These are phyloP conservation scores for Erythrophleum ivorense DNA, from an alignment of 331 rosid genomes.

Conservation along the genomic window DNA sequence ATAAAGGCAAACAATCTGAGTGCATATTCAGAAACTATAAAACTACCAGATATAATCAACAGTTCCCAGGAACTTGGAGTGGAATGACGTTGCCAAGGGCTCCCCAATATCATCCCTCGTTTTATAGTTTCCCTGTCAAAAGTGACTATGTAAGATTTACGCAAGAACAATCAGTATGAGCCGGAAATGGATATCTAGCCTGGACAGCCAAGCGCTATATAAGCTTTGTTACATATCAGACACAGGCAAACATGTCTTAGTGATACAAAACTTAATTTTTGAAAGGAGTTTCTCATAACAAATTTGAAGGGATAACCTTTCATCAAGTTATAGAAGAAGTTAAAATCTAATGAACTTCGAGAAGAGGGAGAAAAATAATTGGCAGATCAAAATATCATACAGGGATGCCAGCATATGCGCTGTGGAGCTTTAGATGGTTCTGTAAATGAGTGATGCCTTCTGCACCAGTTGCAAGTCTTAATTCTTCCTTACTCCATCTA, in stretches of 20 bases:
- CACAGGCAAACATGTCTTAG: slow-evolving; percentile 28
- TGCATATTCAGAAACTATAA: slow-evolving; percentile 19
- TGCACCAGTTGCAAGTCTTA: slow-evolving; percentile 76
- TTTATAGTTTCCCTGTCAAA: slow-evolving; percentile 67
- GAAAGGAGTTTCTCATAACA: slow-evolving; percentile 3
- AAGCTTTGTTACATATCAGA: slow-evolving; percentile 14
- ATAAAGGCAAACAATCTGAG: slow-evolving; percentile 20
- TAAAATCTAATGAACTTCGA: slow-evolving; percentile 24
- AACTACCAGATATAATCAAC: slow-evolving; percentile 95
- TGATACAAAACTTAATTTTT: neutral
- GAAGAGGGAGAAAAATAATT: neutral
- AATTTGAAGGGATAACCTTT: slow-evolving; percentile 22
- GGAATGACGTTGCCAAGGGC: slow-evolving; percentile 94
- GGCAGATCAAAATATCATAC: slow-evolving; percentile 56
- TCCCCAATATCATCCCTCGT: slow-evolving; percentile 85
- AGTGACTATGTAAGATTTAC: slow-evolving; percentile 17
- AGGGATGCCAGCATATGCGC: slow-evolving; percentile 80
- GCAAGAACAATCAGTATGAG: slow-evolving; percentile 22
- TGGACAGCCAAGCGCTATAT: neutral
- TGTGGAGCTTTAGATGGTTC: slow-evolving; percentile 75
- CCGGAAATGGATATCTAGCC: slow-evolving; percentile 23
- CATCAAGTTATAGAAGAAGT: slow-evolving; percentile 14
- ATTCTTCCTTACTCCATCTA: slow-evolving; percentile 76
- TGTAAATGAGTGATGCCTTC: slow-evolving; percentile 60
- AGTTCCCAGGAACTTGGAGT: slow-evolving; percentile 94